Base-by-base conservation (phyloP, 768 basidiomycete species). In the Boletus reticulatus region DNA sequence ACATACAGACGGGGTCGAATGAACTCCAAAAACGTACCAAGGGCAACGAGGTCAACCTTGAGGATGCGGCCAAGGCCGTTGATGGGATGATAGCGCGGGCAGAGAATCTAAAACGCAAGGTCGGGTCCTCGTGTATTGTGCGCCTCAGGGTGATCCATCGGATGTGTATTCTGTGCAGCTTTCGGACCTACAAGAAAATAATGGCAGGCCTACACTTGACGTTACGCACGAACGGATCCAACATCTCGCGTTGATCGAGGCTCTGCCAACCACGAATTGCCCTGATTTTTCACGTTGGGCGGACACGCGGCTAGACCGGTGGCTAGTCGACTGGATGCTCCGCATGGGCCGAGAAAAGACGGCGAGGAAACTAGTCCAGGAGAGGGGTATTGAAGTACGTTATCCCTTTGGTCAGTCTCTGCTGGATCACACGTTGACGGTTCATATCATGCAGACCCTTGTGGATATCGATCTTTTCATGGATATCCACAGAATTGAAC, bases 251-350 rank as follows among this genome's bases (percentile, higher is more conserved):
- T 67, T 74, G 12, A 68, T 92, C 3, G 88, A 92, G 66, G 75
- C 75, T 27, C 66, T 88, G 54, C 78, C 80, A 51, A 75, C 69
- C 53, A 67, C 80, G 6, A 80, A 71, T 48, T 76, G 78, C 48
- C 76, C 81, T 4, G 84, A 86, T 48, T 89, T 85, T 71, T 76
- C 78, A 20, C 78, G 84, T 32, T 96, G 92, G 92, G 84, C 88
- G 9, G 86, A 91, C 64, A 84, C 78, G 43, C 78, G 93, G 48
- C 75, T 98, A 13, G 88, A 94, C 66, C 76, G 94, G 58, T 96
- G 93, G 87, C 78, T 98, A 34, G 88, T 96, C 3, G 97, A 99
- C 68, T 96, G 96, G 89, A 82, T 88, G 36, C 75, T 98, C 44
- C 79, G 95, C 52, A 83, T 79, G 37, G 93, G 89, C 32, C 87